Base-by-base conservation (phyloP, 768 basidiomycete species). In the Floccularia luteovirens region DNA sequence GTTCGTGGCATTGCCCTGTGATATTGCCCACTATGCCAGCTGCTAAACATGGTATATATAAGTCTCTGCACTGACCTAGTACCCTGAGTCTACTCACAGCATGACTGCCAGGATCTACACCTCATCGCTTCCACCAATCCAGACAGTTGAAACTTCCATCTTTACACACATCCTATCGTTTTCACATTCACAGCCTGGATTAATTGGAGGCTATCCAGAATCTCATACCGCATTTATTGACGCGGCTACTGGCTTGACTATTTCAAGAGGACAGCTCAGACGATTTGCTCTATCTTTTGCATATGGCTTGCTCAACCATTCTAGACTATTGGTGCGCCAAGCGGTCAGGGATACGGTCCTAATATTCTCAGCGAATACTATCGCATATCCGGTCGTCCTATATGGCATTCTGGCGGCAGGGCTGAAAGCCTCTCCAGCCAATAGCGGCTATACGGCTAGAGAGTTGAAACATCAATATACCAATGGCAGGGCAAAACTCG, bases 381-480 rank as follows among this genome's bases (percentile, higher is more conserved):
- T 81, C 33, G 61, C 64, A 31, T 81, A 67, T 61, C 72, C 77
- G 1, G 53, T 76, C 42, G 54, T 70, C 35, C 43, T 78, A 4
- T 59, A 63, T 5, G 66, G 56, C 6, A 37, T 45, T 14, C 47
- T 71, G 13, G 77, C 82, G 0, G 75, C 74, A 0, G 78, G 76
- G 1, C 47, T 74, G 11, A 53, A 66, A 24, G 61, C 66, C 16
- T 76, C 77, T 1, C 66, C 72, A 2, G 75, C 73, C 19, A 83
- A 79, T 56, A 67, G 63, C 31, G 54, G 60, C 0, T 83, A 77
- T 49, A 74, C 71, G 2, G 48, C 67, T 5, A 41, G 47, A 0
- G 83, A 85, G 46, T 62, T 85, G 1, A 57, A 57, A 1, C 68
- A 75, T 48, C 84, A 85, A 48, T 66, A 76, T 31, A 51, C 43